These are phyloP conservation scores for Helminthosporium solani DNA, from an alignment of 2,329 filamentous ascomycete species.

Conservation along the genomic window DNA sequence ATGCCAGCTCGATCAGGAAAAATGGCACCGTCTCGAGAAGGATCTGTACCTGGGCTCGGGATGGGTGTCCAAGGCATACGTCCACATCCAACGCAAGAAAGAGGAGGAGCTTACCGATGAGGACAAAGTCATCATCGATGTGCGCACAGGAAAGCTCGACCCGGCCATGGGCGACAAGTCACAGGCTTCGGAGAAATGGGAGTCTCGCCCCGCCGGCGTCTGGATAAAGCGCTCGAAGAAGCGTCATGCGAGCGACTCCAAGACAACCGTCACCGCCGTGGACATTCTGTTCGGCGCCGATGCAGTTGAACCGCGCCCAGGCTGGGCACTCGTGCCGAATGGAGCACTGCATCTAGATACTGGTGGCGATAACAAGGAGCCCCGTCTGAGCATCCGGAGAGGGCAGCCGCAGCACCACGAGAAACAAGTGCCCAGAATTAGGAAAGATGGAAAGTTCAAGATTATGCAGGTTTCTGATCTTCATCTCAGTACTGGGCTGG, in stretches of 20 bases:
- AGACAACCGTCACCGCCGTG: constrained; percentile 72
- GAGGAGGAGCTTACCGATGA: constrained; percentile 76
- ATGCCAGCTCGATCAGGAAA: constrained; percentile 69
- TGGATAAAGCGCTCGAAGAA: constrained; percentile 79
- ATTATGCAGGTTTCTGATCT: constrained; percentile 96
- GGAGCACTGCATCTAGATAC: constrained; percentile 64
- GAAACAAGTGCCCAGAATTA: constrained; percentile 74
- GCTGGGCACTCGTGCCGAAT: constrained; percentile 77
- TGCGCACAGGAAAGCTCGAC: constrained; percentile 71
- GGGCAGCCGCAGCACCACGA: constrained; percentile 65
- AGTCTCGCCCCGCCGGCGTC: constrained; percentile 71
- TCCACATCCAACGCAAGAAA: constrained; percentile 79
- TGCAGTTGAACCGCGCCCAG: constrained; percentile 82
- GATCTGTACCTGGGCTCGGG: constrained; percentile 77
- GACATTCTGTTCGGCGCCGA: constrained; percentile 90
- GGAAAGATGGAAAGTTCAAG: constrained; percentile 91
- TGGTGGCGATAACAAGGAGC: constrained; percentile 61
- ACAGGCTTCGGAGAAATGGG: constrained; percentile 68
- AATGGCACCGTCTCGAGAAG: constrained; percentile 86
- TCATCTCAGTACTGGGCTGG: constrained; percentile 87
- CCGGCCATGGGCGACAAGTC: constrained; percentile 61
- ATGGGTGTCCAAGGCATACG: constrained; percentile 74
- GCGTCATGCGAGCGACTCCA: constrained; percentile 72
- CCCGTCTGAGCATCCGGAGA: constrained; percentile 75
- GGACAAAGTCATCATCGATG: constrained; percentile 78